Base-by-base conservation (phyloP, 2,329 filamentous ascomycete genomes). In the Trematosphaeria pertusa region DNA sequence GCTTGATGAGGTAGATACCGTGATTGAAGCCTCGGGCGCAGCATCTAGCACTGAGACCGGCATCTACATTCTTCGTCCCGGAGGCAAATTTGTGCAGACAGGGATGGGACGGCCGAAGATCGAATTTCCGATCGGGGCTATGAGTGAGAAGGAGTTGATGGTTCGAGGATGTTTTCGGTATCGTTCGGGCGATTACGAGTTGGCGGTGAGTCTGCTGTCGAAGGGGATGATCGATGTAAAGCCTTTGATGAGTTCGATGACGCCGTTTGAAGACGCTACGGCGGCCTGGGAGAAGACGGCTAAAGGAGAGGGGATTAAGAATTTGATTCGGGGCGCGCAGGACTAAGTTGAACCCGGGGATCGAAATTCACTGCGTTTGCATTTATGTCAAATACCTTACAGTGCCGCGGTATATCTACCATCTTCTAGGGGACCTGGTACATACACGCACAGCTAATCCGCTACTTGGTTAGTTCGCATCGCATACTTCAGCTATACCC, bases 41-140 rank as follows among this genome's bases (percentile, higher is more conserved):
- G 90, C 96, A 77, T 89, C 86, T 73, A 92, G 88, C 70, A 87
- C 97, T 60, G 85, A 87, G 3, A 81, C 88, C 18, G 91, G 91
- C 34, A 91, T 97, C 67, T 91, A 90, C 82, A 85, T 89, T 12
- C 81, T 88, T 67, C 91, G 91, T 74, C 96, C 96, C 61, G 93
- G 92, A 53, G 93, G 93, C 56, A 96, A 94, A 76, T 93, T 96
- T 46, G 96, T 97, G 68, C 87, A 97, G 56, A 94, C 96, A 54
- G 93, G 93, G 17, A 90, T 97, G 8, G 93, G 93, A 55, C 91
- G 87, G 78, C 89, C 91, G 69, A 89, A 96, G 79, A 91, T 97
- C 77, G 90, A 84, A 71, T 87, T 97, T 56, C 92, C 93, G 17
- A 97, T 97, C 73, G 96, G 96, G 89, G 80, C 89, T 37, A 82